phyloP scores from a whole-genome alignment of 2,329 filamentous ascomycete species.

The Ambrosiella xylebori region DNA sequence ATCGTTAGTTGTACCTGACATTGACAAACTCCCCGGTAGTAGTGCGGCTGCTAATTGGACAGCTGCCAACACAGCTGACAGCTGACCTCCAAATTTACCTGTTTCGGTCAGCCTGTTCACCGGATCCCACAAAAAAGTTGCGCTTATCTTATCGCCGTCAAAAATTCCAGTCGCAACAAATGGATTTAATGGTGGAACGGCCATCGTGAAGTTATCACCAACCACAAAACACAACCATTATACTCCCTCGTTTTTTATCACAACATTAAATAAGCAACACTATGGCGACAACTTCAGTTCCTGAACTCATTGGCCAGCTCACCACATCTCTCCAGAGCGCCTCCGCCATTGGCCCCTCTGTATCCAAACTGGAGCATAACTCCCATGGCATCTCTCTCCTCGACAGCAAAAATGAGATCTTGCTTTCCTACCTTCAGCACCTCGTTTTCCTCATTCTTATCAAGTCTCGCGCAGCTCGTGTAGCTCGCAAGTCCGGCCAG shows the following conservation, averaged over 20 bases:
- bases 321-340: conserved; percentile 44
- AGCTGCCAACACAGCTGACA: background rate
- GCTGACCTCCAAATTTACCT: background rate
- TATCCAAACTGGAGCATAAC: conserved; percentile 49
- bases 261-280: conserved; percentile 20
- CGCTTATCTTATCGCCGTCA: conserved; percentile 10
- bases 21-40: background rate
- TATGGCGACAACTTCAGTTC: conserved; percentile 31
- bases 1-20: background rate
- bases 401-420: conserved; percentile 91
- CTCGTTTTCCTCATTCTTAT: conserved; percentile 74
- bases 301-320: conserved; percentile 35
- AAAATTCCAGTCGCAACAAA: conserved; percentile 6
- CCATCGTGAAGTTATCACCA: background rate
- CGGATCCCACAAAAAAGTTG: conserved; percentile 10
- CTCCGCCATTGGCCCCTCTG: conserved; percentile 47
- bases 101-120: background rate
- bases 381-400: conserved; percentile 83
- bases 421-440: conserved; percentile 90
- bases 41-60: background rate
- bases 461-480: conserved; percentile 46
- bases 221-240: background rate
- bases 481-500: conserved; percentile 12
- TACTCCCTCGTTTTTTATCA: background rate
- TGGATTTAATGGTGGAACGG: background rate